Evolutionary conservation across 2,329 filamentous ascomycete genomes (phyloP), one percentile per base, ranked within the genome.

Genomic region (Zalaria obscura): DNA sequence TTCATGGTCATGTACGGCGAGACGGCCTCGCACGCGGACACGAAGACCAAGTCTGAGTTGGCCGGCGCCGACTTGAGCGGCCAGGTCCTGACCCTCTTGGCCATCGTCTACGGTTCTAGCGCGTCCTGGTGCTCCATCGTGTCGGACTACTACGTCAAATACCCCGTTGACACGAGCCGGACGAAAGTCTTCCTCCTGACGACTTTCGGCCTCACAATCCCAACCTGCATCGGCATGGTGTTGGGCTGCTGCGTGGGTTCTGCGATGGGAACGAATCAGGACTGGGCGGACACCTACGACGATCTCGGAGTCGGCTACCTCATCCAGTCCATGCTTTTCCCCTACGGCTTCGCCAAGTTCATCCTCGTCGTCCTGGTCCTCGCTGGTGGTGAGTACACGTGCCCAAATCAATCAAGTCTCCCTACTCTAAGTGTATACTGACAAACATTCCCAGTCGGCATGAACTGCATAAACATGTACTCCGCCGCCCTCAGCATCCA

Each of bases 1-100:
- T 60, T 71, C 48, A 56, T 65, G 44, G 56, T 72, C 41, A 63
- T 72, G 41, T 63, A 69, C 40, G 67, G 63, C 10, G 57, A 70
- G 53, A 61, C 66, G 1, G 66, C 60, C 6, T 55, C 53, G 5
- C 64, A 68, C 40, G 57, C 68, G 6, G 61, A 67, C 40, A 54
- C 65, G 41, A 55, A 47, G 27, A 53, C 51, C 4, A 50, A 54
- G 5, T 44, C 55, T 3, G 38, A 45, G 4, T 44, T 55, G 4
- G 56, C 62, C 27, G 55, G 52, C 3, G 45, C 47, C 3, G 47
- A 51, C 29, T 43, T 56, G 2, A 52, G 50, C 38, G 56, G 52
- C 5, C 49, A 42, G 1, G 52, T 56, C 2, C 49, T 60, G 10
- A 51, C 39, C 7, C 43, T 59, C n/a, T 43, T 59, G 9, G 54